Base-by-base conservation (phyloP, 768 basidiomycete genomes). In the Collybiopsis luxurians region DNA sequence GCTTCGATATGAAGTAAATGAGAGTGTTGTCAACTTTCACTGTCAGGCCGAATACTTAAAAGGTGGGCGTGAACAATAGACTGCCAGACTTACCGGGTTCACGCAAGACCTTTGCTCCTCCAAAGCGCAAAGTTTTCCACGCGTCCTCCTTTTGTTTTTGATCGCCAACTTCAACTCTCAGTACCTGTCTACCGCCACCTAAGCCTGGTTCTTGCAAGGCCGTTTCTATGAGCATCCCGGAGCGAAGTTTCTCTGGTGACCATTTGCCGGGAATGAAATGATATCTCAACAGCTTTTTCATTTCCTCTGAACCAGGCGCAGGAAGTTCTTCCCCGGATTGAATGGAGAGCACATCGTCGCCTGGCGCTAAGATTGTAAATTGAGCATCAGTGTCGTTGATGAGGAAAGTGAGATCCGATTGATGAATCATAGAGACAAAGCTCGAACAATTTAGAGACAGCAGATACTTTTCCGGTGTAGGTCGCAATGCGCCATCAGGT, bases 381-480 rank as follows among this genome's bases (percentile, higher is more conserved):
- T 84, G 73, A 12, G 80, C 64, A 45, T 84, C 76, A 10, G 85
- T 85, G 66, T 85, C 80, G 60, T 91, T 90, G 71, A 92, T 80
- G 60, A 91, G 77, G 44, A 75, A 70, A 0, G 75, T 79, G 59
- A 99, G 82, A 59, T 90, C 78, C 28, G 90, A 91, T 2, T 91
- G 89, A 61, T 91, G 93, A 26, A 99, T 75, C 23, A 98, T 78
- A 5, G 89, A 87, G 52, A 98, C 90, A 68, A 98, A 98, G 28
- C 81, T 80, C 1, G 91, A 90, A 73, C 95, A 97, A 67, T 97
- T 92, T 59, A 98, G 79, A 2, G 92, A 86, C 10, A 98, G 83
- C 17, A 99, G 87, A 61, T 89, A 93, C 71, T 98, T 98, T 75
- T 98, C 97, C 17, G 95, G 90, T 3, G 95, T 98, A 43, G 95